Evolutionary conservation across 2,329 filamentous ascomycete species (phyloP), one percentile per base, ranked within the genome.

Genomic region (Zalaria sp.): DNA sequence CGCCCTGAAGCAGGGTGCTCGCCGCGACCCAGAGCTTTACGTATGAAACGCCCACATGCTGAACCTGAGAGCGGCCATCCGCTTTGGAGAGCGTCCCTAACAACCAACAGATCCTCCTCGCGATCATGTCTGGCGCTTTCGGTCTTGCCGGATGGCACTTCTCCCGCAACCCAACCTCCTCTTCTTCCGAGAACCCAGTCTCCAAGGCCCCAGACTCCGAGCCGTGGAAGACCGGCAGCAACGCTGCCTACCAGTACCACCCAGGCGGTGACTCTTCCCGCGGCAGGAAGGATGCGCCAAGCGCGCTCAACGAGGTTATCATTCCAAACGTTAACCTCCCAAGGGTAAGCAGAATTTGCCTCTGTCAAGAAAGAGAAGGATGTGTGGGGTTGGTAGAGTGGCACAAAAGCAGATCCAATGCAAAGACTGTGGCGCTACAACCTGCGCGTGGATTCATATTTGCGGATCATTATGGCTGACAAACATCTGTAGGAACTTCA

Each of bases 271-370:
- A 96, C 67, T 66, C 73, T 58, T 79, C 59, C 65, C 72, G 79
- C 58, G 68, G 76, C 47, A 82, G 83, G 62, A 86, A 81, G 71
- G 85, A 95, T 57, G 91, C 91, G 47, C 91, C 91, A 51, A 93
- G 85, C 64, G 91, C 91, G 49, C 69, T 98, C 67, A 94, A 98
- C 74, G 83, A 83, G 50, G 88, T 95, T 54, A 81, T 98, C 60
- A 73, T 98, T 42, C 91, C 91, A 57, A 82, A 93, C 59, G 88
- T 98, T 59, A 91, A 81, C 58, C 72, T 96, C 53, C 88, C 91
- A 59, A 87, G 82, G 80, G 83, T 87, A 71, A 49, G 72, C 60
- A 55, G 1, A 3, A 18, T 18, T 18, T 18, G 18, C 18, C 18
- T 18, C 18, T 18, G 25, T 37, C 38, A 40, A 41, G 34, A 45